Evolutionary conservation across 2,329 filamentous ascomycete genomes (phyloP), one percentile per base, ranked within the genome.

Genomic region (Hysterium pulicare): DNA sequence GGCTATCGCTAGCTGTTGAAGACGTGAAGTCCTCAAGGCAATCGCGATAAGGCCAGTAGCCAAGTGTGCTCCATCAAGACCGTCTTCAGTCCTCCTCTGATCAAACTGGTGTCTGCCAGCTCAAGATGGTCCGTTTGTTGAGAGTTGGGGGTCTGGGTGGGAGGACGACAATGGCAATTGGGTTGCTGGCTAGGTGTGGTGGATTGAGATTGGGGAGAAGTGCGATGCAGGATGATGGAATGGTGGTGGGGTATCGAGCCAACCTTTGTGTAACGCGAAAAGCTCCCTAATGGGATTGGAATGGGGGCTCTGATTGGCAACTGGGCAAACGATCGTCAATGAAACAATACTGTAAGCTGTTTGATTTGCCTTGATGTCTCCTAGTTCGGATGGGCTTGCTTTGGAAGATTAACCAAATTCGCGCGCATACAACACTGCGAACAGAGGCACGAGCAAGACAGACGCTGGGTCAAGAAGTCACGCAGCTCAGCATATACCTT

Each of bases 1-100:
- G 66, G 67, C 64, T 66, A 60, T 68, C 67, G 66, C 66, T 67
- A 62, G 67, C 67, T 67, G 61, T 74, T 72, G 70, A 67, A 76
- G 74, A 73, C 76, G 49, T 41, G 45, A n/a, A 65, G 75, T 78
- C 77, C 72, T 79, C 76, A 79, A 76, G 74, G 75, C 75, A 71
- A 73, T 79, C 74, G 77, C 75, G 73, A 76, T 75, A 72, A 70
- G 68, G 68, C 68, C 70, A 71, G 69, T 64, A 68, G 66, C 71
- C 72, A 69, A 65, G 62, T 68, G 70, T 71, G 69, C 71, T 76
- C 75, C 75, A 78, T 78, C 67, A 76, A 75, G 71, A 49, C 59
- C 54, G 59, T 47, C 40, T 54, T 43, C 51, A 46, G 48, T 54
- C 46, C 45, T 43, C 51, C n/a, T 49, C 42, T 33, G 46, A 45